Base-by-base conservation (phyloP, 345 rosid genomes). In the Bruguiera sexangula region DNA sequence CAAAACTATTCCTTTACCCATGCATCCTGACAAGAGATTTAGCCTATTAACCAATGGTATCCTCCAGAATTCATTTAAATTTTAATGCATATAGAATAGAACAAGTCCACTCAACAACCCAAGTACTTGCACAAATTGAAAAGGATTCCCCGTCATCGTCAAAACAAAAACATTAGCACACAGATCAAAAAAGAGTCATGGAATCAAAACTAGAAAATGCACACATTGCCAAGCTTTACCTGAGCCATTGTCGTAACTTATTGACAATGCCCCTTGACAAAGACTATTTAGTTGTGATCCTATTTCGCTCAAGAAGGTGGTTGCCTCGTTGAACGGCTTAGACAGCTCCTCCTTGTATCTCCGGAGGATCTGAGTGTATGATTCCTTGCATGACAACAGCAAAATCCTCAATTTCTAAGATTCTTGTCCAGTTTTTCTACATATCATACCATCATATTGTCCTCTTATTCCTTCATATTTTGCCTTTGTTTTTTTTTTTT, bases 261-360 rank as follows among this genome's bases (percentile, higher is more conserved):
- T 68, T 57, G 82, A 46, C 22, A 78, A 6, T 27, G 79, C 52
- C 58, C 83, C 87, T 67, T 77, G 67, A 59, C 89, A 85, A 24
- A 88, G 90, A 78, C 66, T 79, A 63, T 66, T 83, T 3, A 88
- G 83, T 65, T 86, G 87, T 59, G 87, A 86, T 75, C 85, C 84
- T 29, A 88, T 88, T 87, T 66, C 63, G 75, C 55, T 83, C 39
- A 88, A 73, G 83, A 88, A 88, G 31, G 73, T 56, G 27, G 84
- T 73, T 7, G 89, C 91, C 78, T 86, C 90, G 63, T 86, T 78
- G 27, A 86, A 82, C 8, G 88, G 88, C 82, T 76, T 86, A 39
- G 87, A 78, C 63, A 88, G 71, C 74, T 88, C 93, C 69, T 82
- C 85, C 72, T 86, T 88, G 83, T 74, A 88, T 73, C 80, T 82